Evolutionary conservation across 2,329 filamentous ascomycete species (phyloP).

Genomic region (Epichloe elymi): DNA sequence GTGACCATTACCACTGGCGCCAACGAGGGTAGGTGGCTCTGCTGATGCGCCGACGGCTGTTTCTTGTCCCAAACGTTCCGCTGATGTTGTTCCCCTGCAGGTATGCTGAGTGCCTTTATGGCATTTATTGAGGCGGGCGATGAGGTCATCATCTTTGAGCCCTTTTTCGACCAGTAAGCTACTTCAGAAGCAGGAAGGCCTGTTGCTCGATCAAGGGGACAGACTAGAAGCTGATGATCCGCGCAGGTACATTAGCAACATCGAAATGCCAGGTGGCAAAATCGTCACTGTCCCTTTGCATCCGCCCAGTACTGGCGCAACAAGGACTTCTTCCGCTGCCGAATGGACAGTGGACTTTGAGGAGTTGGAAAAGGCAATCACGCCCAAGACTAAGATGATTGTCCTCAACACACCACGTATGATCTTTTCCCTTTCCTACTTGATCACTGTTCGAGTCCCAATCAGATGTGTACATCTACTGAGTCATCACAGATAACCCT

Average conservation of each 20-base stretch:
- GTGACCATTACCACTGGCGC: conserved; percentile 89
- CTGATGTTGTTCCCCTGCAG: conserved; percentile 3
- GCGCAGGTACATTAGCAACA: conserved; percentile 69
- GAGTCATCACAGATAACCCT: conserved; percentile 57
- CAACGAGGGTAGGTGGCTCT: conserved; percentile 45
- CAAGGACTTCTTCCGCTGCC: conserved; percentile 66
- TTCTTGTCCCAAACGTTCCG: background rate
- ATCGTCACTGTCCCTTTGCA: conserved; percentile 93
- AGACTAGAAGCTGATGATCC: background rate
- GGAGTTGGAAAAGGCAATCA: conserved; percentile 70
- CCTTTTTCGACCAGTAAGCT: conserved; percentile 84
- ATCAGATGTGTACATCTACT: background rate
- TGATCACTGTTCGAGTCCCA: background rate
- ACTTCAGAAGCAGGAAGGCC: no score
- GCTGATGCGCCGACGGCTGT: background rate
- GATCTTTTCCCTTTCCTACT: conserved; percentile 4
- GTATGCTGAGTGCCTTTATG: conserved; percentile 97
- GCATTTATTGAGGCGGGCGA: conserved; percentile 88
- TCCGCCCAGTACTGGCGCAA: conserved; percentile 68
- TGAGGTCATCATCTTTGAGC: conserved; percentile 96
- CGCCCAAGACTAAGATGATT: conserved; percentile 86
- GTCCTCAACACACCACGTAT: conserved; percentile 64
- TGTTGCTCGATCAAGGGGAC: background rate
- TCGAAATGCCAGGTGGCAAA: conserved; percentile 93
- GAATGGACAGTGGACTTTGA: conserved; percentile 84